These are phyloP conservation scores for Plectosphaerella plurivora DNA, from an alignment of 2,329 filamentous ascomycete species.

Conservation along the genomic window DNA sequence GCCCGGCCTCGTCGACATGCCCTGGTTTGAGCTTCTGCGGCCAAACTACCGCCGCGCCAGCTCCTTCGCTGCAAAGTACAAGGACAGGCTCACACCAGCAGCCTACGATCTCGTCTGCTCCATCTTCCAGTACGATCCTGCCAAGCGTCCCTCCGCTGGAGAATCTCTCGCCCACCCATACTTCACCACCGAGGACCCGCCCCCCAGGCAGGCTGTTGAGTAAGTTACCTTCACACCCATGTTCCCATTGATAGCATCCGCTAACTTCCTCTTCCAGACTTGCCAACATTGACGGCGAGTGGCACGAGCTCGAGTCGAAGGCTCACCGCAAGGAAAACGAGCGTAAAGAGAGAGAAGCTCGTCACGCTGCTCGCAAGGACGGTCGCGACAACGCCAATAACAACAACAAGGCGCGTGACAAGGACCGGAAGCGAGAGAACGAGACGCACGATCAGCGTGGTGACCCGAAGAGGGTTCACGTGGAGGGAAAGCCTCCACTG, in stretches of 20 bases:
- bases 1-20: slow-evolving; percentile 88
- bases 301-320: slow-evolving; percentile 99
- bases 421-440: slow-evolving; percentile 34
- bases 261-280: slow-evolving; percentile 50
- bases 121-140: slow-evolving; percentile 90
- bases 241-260: background rate
- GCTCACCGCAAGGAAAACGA: slow-evolving; percentile 87
- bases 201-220: slow-evolving; percentile 74
- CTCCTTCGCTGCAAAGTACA: slow-evolving; percentile 79
- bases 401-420: slow-evolving; percentile 12
- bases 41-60: slow-evolving; percentile 69
- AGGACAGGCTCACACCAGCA: slow-evolving; percentile 68
- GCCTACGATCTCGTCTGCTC: slow-evolving; percentile 77
- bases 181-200: slow-evolving; percentile 78
- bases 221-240: slow-evolving; percentile 39
- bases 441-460: slow-evolving; percentile 24
- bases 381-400: slow-evolving; percentile 13
- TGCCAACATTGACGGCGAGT: slow-evolving; percentile 80
- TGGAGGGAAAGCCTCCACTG: slow-evolving; percentile 7
- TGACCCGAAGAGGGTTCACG: slow-evolving; percentile 23
- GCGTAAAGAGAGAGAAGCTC: slow-evolving; percentile 52
- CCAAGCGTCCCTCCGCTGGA: slow-evolving; percentile 74
- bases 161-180: slow-evolving; percentile 85
- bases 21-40: slow-evolving; percentile 91
- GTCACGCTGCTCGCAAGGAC: slow-evolving; percentile 33